Evolutionary conservation across 1,139 yeast genomes (phyloP).

Genomic region (Pichia sp.): DNA sequence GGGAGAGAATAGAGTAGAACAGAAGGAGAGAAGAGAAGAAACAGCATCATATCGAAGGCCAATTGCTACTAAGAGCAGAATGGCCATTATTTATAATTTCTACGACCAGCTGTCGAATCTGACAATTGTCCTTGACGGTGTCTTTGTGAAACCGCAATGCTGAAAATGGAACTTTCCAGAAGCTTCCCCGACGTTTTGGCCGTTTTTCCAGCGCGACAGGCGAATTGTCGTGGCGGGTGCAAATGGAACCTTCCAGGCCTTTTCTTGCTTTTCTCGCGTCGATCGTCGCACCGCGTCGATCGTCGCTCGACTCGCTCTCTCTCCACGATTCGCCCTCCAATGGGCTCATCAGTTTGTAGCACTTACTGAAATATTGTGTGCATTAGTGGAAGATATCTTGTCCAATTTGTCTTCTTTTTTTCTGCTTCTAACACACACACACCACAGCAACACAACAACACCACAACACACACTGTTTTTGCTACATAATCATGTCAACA

Average conservation of each 20-base stretch:
- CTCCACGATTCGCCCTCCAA: not conserved
- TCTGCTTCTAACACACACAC: not conserved
- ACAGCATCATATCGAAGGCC: too few relatives aligned
- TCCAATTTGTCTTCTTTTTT: too few relatives aligned
- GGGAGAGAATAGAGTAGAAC: not conserved
- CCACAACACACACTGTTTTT: not conserved
- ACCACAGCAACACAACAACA: not conserved
- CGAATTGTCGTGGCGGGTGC: not conserved
- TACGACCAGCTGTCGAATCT: not conserved
- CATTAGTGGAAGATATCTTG: too few relatives aligned
- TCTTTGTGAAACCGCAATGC: not conserved
- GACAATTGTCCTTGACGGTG: not conserved
- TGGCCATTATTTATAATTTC: too few relatives aligned
- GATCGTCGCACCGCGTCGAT: not conserved
- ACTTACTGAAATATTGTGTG: too few relatives aligned
- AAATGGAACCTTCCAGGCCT: not conserved
- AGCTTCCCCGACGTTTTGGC: not conserved
- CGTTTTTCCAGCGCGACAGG: not conserved
- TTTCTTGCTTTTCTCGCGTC: not conserved
- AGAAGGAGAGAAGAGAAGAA: not conserved
- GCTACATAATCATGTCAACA: constrained; percentile 67
- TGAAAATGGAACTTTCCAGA: constrained; percentile 6
- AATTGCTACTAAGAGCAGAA: too few relatives aligned
- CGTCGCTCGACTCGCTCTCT: too few relatives aligned
- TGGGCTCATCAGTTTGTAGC: too few relatives aligned